Percentiles rank a stretch among this genome's conserved stretches.
phyloP scores from a whole-genome alignment of 805 yeast genomes.

The Suhomyces tanzawaensis region DNA sequence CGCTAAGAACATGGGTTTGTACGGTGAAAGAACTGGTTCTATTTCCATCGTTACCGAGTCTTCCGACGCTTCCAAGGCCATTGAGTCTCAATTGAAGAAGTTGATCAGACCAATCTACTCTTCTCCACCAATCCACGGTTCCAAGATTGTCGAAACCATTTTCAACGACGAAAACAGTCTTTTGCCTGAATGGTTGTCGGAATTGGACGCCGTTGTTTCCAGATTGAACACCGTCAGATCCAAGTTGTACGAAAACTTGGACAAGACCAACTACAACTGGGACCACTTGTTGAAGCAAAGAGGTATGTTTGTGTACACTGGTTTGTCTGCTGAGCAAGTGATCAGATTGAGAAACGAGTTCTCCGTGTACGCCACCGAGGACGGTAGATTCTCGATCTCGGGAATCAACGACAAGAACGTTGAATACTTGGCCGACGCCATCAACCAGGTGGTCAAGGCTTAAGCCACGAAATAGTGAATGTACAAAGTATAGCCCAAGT shows the following conservation, averaged over 20 bases:
- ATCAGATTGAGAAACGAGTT: constrained; percentile 63
- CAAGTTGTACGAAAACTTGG: constrained; percentile 60
- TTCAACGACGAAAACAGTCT: constrained; percentile 55
- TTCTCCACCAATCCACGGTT: constrained; percentile 93
- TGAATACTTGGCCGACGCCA: constrained; percentile 64
- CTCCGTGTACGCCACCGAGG: constrained; percentile 81
- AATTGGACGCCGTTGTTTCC: constrained; percentile 74
- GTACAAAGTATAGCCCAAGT: too few species aligned
- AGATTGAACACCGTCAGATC: constrained; percentile 74
- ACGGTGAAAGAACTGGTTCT: constrained; percentile 70
- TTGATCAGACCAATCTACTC: constrained; percentile 85
- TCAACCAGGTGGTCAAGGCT: constrained; percentile 47
- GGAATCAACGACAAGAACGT: constrained; percentile 83
- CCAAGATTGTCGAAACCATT: constrained; percentile 80
- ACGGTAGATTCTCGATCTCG: constrained; percentile 89
- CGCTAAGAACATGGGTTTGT: constrained; percentile 49
- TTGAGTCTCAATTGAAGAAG: constrained; percentile 79
- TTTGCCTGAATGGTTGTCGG: constrained; percentile 72
- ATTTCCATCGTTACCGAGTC: constrained; percentile 61
- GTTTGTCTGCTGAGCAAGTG: constrained; percentile 70
- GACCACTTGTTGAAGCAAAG: constrained; percentile 82
- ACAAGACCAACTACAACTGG: constrained; percentile 70
- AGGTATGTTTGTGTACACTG: constrained; percentile 97
- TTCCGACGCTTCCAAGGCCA: constrained; percentile 48
- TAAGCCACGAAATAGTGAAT: too few species aligned